phyloP scores from a whole-genome alignment of 768 basidiomycete species.

The Phaeotremella skinneri region DNA sequence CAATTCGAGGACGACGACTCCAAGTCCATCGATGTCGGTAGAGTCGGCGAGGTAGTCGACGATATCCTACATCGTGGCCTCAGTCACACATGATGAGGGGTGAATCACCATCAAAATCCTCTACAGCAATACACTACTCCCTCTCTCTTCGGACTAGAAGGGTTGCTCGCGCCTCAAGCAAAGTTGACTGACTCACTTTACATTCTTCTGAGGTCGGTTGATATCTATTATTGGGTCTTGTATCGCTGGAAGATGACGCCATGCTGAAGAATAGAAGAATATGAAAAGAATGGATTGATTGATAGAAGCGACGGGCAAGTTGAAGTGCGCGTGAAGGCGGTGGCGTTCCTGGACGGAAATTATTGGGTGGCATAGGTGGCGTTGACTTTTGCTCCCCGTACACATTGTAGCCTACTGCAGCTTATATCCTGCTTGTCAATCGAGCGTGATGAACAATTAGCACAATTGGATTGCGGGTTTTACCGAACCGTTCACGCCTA shows the following conservation, averaged over 20 bases:
- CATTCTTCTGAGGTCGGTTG: neutral
- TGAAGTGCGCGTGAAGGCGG: neutral
- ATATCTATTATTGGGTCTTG: neutral
- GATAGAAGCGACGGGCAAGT: neutral
- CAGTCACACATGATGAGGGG: neutral
- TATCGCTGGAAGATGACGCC: neutral
- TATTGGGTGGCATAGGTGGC: neutral
- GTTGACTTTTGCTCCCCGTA: neutral
- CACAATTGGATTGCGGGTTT: neutral
- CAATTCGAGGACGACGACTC: neutral
- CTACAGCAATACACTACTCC: neutral
- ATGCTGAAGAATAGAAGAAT: slow-evolving; percentile 1
- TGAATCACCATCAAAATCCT: neutral
- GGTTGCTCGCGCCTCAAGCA: neutral
- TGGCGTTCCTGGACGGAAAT: neutral
- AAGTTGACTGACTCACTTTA: neutral
- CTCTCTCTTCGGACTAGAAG: neutral
- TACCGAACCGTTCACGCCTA: neutral
- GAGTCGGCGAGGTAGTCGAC: neutral
- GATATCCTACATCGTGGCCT: neutral
- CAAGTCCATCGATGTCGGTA: neutral
- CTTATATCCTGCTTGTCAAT: neutral
- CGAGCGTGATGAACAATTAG: neutral
- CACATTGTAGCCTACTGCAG: neutral
- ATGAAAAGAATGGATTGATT: slow-evolving; percentile 1